Evolutionary conservation across 768 basidiomycete species (phyloP), one percentile per base, ranked within the genome.

Genomic region (Hortiboletus campestris): DNA sequence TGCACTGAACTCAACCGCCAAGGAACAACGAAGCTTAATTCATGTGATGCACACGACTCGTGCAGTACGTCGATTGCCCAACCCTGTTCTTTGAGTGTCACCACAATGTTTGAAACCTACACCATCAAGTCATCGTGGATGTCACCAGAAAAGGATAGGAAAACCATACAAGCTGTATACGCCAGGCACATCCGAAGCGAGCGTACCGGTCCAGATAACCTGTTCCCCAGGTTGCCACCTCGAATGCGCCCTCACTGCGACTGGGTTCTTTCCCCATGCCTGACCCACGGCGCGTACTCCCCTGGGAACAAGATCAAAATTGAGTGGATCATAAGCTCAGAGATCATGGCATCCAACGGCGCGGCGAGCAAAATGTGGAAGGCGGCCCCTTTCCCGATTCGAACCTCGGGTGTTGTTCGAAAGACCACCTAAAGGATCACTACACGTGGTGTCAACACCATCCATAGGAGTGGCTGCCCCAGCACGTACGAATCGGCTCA

Each of bases 311-410:
- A 70, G 8, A 97, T 75, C 2, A 74, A 69, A 14, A 94, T 64
- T 2, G 80, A 78, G 0, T 80, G 67, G 62, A 97, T 83, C 0
- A 86, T 80, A 14, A 96, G 72, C 0, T 75, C 74, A 6, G 81
- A 77, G 19, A 91, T 75, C 0, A 76, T 67, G 12, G 81, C 74
- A 3, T 72, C 63, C 0, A 69, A 63, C 0, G 84, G 83, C 0
- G 88, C 81, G 3, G 76, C 71, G 31, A 97, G 66, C 9, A 78
- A 74, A 8, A 97, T 63, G 67, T 98, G 94, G 71, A 92, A 97
- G 0, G 89, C 81, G 0, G 81, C 81, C 3, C 73, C 67, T 57
- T 85, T 81, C 10, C 77, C 80, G 5, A 94, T 79, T 49, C 79
- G 77, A 22, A 84, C 81, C 54, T 84, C 79, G 0, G 80, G 57